Evolutionary conservation across 1,139 yeast genomes (phyloP), one percentile per base, ranked within the genome.

Genomic region (Hanseniaspora gamundiae): DNA sequence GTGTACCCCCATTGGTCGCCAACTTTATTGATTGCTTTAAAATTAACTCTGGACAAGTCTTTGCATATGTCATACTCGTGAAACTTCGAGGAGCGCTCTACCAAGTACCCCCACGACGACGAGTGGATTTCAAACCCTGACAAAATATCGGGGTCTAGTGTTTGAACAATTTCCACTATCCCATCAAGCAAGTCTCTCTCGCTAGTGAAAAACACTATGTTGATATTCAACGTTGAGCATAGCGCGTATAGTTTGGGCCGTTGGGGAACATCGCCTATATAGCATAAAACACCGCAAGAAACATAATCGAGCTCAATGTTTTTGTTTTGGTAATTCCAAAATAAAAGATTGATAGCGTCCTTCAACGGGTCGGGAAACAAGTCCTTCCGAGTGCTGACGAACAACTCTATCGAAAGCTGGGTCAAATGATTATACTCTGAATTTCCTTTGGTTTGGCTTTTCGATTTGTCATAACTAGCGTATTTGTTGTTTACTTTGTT

Each of bases 21-120:
- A 40, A 70, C 60, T 55, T 74, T 78, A 28, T 76, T 78, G 42
- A 69, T 70, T 41, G 71, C 66, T 40, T 71, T 71, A 35, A 50
- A 54, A 1, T 56, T 61, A 1, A 77, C 79, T 42, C 91, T 60
- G 0, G 84, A 72, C 1, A 80, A 57, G 40, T 70, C 68, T 1
- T 60, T 60, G 17, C 66, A 62, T n/a, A 86, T 54, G 52, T 84
- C 81, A 20, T 71, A 62, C 2, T 73, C 74, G 52, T 68, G 69
- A 1, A 59, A 62, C 0, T 50, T 52, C 24, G 67, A 58, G 47
- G 76, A 74, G 36, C 98, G 61, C 47, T 84, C 94, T 35, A 84
- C 69, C 0, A 88, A 46, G 54, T 84, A 91, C 0, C 98, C 97
- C 96, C 97, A 88, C 0, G 96, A 85, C 1, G 73, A 55, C 1